Evolutionary conservation across 352 stramenopile species (phyloP), one percentile per base, ranked within the genome.

Genomic region (Lagenidium giganteum): DNA sequence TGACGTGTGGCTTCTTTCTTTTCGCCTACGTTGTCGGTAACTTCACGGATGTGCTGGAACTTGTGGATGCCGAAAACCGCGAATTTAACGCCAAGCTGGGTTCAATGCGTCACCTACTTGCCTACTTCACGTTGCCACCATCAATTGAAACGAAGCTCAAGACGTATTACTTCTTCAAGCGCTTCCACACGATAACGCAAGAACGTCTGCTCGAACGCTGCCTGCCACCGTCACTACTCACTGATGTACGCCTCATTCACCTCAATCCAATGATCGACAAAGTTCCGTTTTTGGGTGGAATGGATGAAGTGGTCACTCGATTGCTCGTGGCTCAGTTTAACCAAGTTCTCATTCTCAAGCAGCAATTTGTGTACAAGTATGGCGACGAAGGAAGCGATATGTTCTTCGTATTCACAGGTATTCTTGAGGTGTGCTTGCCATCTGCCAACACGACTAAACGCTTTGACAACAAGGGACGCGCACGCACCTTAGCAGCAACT

Each of bases 321-420:
- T 65, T 79, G 58, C 54, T 83, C 13, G 70, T 83, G 8, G 64
- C 63, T 0, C 65, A 74, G 17, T 74, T 83, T 34, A 61, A 43
- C 6, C 70, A 83, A 35, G 46, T 64, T 8, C 48, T 83, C 5
- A 47, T 78, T 3, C 47, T 74, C 1, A 43, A 59, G 1, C 55
- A 76, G 13, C 48, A 78, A 33, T 73, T 65, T 22, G 57, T 76
- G 2, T 80, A 61, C 29, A 54, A 54, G 9, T 67, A 59, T 16
- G 57, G 64, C 4, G 70, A 83, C 8, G 58, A 78, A 17, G 70
- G 67, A 2, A 65, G 51, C 23, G 70, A 83, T n/a, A 83, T 83
- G 70, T 83, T 53, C 25, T 80, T 83, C 34, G 59, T 83, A 1
- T 83, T 78, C 28, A 67, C 68, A 4, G 70, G 70, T 0, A 52